Conservation (phyloP, 352 stramenopile species). For the Phytophthora pseudosyringae region DNA sequence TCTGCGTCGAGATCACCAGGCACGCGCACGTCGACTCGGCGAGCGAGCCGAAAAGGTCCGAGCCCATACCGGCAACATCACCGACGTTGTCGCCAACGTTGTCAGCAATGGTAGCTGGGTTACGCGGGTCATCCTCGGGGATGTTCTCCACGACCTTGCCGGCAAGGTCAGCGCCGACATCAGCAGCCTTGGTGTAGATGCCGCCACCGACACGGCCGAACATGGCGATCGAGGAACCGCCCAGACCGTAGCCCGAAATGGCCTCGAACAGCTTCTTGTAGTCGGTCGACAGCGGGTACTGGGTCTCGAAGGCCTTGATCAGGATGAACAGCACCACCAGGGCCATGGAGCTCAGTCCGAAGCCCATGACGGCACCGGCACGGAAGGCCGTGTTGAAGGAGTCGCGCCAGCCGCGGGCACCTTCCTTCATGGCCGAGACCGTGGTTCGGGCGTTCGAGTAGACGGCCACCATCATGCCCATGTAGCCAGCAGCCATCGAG, state of each 20-base stretch:
- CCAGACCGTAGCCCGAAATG: conserved; percentile 98
- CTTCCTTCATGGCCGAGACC: conserved; percentile 95
- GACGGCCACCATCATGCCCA: conserved; percentile 99
- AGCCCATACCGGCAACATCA: conserved; percentile 99
- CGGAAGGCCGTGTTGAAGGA: conserved; percentile 99
- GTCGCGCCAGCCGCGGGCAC: conserved; percentile 92
- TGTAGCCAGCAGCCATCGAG: conserved; percentile 97
- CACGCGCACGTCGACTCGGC: conserved; percentile 98
- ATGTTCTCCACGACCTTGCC: conserved; percentile 99
- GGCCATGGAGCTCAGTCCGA: conserved; percentile 96
- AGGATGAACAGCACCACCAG: conserved; percentile 98
- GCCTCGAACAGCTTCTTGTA: conserved; percentile 95
- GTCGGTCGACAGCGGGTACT: conserved; percentile 89
- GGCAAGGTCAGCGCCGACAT: conserved; percentile 99
- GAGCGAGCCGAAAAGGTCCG: conserved; percentile 99
- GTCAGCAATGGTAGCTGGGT: conserved; percentile 99
- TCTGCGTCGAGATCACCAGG: conserved; percentile 96
- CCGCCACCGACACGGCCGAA: conserved; percentile 99
- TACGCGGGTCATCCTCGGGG: conserved; percentile 99
- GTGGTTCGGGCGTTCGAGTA: conserved; percentile 99
- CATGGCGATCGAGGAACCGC: conserved; percentile 98
- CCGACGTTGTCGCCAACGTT: conserved; percentile 99
- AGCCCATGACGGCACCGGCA: conserved; percentile 99
- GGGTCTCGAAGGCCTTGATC: conserved; percentile 93
- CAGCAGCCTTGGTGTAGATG: conserved; percentile 99